Conservation (phyloP, 2,329 filamentous ascomycete species). For the Sarocladium brachiariae region DNA sequence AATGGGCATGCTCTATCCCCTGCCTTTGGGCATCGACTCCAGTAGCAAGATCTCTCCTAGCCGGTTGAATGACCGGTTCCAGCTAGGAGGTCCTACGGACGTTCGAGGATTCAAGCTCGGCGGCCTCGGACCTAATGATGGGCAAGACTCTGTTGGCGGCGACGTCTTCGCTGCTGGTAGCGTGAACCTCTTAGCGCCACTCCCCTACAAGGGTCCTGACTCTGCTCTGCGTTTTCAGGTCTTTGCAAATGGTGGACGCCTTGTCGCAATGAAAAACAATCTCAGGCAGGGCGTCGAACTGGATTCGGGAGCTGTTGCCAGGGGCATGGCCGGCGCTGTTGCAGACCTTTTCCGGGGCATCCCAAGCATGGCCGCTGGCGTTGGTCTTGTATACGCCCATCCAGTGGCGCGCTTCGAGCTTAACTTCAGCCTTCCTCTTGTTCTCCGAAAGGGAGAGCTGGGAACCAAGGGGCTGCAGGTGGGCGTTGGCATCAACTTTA, state of each 20-base stretch:
- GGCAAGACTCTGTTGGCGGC: constrained; percentile 77
- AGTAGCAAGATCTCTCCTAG: constrained; percentile 55
- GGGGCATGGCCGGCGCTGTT: constrained; percentile 54
- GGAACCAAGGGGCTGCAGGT: constrained; percentile 87
- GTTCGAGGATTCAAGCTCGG: constrained; percentile 88
- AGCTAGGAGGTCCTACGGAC: constrained; percentile 88
- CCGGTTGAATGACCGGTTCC: constrained; percentile 88
- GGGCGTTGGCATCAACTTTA: constrained; percentile 92
- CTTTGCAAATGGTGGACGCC: constrained; percentile 83
- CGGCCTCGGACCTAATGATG: constrained; percentile 83
- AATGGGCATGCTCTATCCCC: constrained; percentile 74
- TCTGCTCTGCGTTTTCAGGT: constrained; percentile 81
- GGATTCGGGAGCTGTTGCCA: constrained; percentile 35
- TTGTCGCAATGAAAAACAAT: constrained; percentile 66
- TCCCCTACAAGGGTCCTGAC: constrained; percentile 75
- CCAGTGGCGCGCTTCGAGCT: constrained; percentile 90
- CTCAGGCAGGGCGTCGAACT: constrained; percentile 14
- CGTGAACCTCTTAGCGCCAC: constrained; percentile 75
- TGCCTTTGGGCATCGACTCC: constrained; percentile 54
- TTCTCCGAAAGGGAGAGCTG: constrained; percentile 75
- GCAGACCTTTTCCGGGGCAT: constrained; percentile 65
- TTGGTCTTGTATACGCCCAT: constrained; percentile 92
- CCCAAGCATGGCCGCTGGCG: constrained; percentile 78
- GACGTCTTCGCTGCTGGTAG: constrained; percentile 89
- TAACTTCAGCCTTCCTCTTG: constrained; percentile 86